These are phyloP conservation scores for Hyaloscypha hepaticicola DNA, from an alignment of 495 filamentous ascomycete genomes.

Conservation along the genomic window DNA sequence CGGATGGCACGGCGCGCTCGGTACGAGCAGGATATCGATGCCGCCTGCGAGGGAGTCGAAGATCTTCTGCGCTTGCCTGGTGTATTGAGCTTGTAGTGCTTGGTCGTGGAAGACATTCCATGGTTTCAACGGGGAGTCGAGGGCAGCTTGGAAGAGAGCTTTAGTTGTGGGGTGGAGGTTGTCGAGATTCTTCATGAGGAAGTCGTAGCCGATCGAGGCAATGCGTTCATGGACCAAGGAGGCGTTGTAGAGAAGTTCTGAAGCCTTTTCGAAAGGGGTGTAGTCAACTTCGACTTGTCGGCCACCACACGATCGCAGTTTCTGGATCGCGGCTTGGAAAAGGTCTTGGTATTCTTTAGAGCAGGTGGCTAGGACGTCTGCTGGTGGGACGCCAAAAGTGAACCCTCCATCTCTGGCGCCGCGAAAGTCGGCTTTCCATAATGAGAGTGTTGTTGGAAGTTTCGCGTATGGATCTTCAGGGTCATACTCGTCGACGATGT, in stretches of 20 bases:
- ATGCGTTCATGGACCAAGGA: slow-evolving; percentile 60
- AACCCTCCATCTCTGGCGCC: slow-evolving; percentile 41
- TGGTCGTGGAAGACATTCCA: slow-evolving; percentile 59
- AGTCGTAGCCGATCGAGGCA: slow-evolving; percentile 27
- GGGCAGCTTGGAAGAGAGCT: slow-evolving; percentile 47
- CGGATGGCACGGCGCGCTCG: slow-evolving; percentile 58
- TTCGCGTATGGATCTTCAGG: slow-evolving; percentile 58
- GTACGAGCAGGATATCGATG: slow-evolving; percentile 60
- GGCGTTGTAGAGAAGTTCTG: slow-evolving; percentile 57
- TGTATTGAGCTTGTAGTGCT: slow-evolving; percentile 45
- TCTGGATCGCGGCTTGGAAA: slow-evolving; percentile 46
- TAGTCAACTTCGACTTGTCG: slow-evolving; percentile 52
- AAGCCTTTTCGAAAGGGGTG: slow-evolving; percentile 52
- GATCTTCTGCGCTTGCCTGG: slow-evolving; percentile 44
- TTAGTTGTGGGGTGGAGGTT: slow-evolving; percentile 55
- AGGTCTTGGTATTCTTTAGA: slow-evolving; percentile 43
- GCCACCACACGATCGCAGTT: slow-evolving; percentile 51
- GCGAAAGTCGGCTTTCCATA: slow-evolving; percentile 51
- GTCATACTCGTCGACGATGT: slow-evolving; percentile 53
- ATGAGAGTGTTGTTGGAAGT: slow-evolving; percentile 27
- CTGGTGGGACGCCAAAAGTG: slow-evolving; percentile 55
- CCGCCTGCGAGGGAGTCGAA: slow-evolving; percentile 44
- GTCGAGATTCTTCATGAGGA: slow-evolving; percentile 22
- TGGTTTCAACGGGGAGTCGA: slow-evolving; percentile 45
- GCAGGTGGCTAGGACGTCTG: slow-evolving; percentile 46